Conservation (phyloP, 345 rosid genomes). For the Jatropha curcas region DNA sequence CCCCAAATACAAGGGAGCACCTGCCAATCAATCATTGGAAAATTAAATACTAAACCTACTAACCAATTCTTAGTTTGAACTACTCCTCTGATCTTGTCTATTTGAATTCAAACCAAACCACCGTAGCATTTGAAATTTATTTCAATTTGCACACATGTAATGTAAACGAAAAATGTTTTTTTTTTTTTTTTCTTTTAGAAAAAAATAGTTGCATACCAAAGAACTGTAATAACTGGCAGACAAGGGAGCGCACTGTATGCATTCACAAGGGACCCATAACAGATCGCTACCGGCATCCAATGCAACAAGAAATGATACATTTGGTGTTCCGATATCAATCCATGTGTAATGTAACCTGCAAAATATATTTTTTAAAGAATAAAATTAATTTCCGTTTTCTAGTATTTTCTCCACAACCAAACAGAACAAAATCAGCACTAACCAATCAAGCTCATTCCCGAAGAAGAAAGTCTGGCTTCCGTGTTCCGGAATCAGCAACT, state of each 20-base stretch:
- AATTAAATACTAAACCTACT: constrained; percentile 19
- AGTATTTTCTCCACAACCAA: background rate
- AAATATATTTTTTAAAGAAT: background rate
- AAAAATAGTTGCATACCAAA: constrained; percentile 46
- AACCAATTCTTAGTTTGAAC: background rate
- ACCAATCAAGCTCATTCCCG: constrained; percentile 33
- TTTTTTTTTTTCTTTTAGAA: too few relatives aligned
- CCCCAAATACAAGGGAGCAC: constrained; percentile 33
- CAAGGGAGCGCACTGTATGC: constrained; percentile 70
- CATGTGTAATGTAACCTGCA: constrained; percentile 75
- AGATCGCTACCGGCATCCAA: constrained; percentile 79
- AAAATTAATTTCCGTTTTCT: background rate
- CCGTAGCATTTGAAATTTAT: background rate
- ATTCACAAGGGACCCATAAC: constrained; percentile 85
- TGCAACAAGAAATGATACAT: constrained; percentile 74
- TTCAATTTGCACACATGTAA: background rate
- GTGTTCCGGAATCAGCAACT: constrained; percentile 21
- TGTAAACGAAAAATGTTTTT: too few relatives aligned
- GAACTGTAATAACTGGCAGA: constrained; percentile 54
- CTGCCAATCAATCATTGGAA: constrained; percentile 22
- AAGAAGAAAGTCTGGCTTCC: constrained; percentile 25
- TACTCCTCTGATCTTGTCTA: background rate
- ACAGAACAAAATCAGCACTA: background rate
- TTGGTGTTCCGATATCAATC: constrained; percentile 80
- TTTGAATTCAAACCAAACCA: background rate